Base-by-base conservation (phyloP, 495 filamentous ascomycete genomes). In the Hypoxylon intermedium region DNA sequence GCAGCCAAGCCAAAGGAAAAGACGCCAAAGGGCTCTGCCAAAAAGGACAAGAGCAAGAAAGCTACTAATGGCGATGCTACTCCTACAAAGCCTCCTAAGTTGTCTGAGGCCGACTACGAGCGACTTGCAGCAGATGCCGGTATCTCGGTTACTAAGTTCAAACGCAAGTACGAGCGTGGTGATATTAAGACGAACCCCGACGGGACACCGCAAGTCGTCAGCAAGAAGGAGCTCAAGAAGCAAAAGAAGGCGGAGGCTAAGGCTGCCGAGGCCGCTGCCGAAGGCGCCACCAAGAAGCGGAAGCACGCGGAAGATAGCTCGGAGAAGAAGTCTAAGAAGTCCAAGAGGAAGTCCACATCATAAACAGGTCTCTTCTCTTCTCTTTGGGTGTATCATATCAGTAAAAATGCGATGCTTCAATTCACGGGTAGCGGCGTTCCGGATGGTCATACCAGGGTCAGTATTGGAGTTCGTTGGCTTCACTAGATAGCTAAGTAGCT, bases 151-250 rank as follows among this genome's bases (percentile, higher is more conserved):
- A 81, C 79, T 70, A 83, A 87, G 65, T 90, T 89, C 74, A 82
- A 87, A 77, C 82, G 86, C 58, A 89, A 89, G 81, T 79, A 86
- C 18, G 84, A 87, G 66, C 81, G 85, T 15, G 87, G 87, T 12
- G 83, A 89, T 68, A 85, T 90, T 54, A 74, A 77, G 60, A 80
- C 89, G 56, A 76, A 77, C 51, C 69, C 73, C 6, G 79, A 83
- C 38, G 86, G 86, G 30, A 85, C 77, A 50, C 85, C 86, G 6
- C 73, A 80, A 48, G 70, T 85, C n/a, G 54, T 86, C 56, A 87
- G 83, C 73, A 89, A 90, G 79, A 91, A 91, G 76, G 87, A 87
- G 49, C 71, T 88, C 56, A 91, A 91, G 82, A 89, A 88, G 77
- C 78, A 82, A 58, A 86, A 85, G 82, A 88, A 88, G 75, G 79